Conservation (phyloP, 768 basidiomycete genomes). For the Peribolospora kevripleyi region DNA sequence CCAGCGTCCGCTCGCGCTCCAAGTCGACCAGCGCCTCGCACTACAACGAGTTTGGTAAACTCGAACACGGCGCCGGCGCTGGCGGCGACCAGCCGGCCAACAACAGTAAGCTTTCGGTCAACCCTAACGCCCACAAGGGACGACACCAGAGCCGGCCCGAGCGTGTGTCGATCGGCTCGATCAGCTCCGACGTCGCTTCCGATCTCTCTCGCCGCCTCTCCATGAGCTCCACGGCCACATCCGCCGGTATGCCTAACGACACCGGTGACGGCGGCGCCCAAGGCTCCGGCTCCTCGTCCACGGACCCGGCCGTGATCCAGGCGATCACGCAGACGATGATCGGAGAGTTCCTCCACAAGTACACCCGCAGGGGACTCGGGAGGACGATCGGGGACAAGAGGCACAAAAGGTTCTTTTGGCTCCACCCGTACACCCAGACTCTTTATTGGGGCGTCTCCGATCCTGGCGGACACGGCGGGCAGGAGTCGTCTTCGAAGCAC, state of each 20-base stretch:
- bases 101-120: no score
- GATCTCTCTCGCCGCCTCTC: no score
- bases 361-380: conserved; percentile 67
- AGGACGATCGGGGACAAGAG: conserved; percentile 72
- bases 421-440: conserved; percentile 97
- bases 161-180: no score
- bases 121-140: no score
- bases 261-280: background rate
- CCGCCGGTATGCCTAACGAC: no score
- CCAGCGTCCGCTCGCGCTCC: background rate
- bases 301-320: conserved; percentile 77
- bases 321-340: conserved; percentile 99
- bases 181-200: no score
- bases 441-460: conserved; percentile 83
- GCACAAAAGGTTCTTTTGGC: conserved; percentile 88
- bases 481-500: conserved; percentile 86
- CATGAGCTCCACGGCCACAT: no score
- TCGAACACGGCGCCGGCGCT: no score
- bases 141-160: no score
- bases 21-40: background rate
- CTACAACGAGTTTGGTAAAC: no score
- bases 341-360: conserved; percentile 94
- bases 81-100: no score
- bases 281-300: conserved; percentile 21
- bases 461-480: conserved; percentile 64